Evolutionary conservation across 2,329 filamentous ascomycete genomes (phyloP).

Genomic region (Penicillium sp.): DNA sequence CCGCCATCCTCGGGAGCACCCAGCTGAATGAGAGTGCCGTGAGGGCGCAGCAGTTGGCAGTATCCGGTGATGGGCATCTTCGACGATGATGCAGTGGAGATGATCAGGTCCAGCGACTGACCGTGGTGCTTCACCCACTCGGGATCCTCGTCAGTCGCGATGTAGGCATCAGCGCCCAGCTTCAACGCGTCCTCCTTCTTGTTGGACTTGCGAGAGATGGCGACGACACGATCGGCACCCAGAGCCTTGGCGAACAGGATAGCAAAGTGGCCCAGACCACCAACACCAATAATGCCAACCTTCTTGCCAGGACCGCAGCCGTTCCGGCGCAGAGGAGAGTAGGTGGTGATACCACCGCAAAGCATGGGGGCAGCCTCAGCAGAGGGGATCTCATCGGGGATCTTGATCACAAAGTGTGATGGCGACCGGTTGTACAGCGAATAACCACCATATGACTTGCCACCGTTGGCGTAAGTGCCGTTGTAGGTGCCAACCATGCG

Average conservation of each 20-base stretch:
- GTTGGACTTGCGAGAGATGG: conserved; percentile 55
- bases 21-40: conserved; percentile 59
- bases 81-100: conserved; percentile 59
- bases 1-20: conserved; percentile 64
- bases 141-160: conserved; percentile 59
- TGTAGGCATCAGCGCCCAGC: conserved; percentile 59
- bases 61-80: conserved; percentile 40
- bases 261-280: conserved; percentile 73
- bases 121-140: conserved; percentile 56
- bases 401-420: conserved; percentile 62
- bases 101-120: conserved; percentile 57
- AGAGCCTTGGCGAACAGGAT: conserved; percentile 71
- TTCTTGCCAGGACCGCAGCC: conserved; percentile 69
- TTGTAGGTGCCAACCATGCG: conserved; percentile 37
- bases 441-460: conserved; percentile 69
- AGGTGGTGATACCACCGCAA: conserved; percentile 76
- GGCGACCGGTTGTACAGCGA: conserved; percentile 59
- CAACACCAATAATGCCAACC: conserved; percentile 72
- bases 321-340: conserved; percentile 67
- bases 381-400: conserved; percentile 54
- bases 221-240: conserved; percentile 61
- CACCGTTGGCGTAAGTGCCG: conserved; percentile 52
- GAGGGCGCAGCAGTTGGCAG: conserved; percentile 23
- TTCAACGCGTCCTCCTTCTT: conserved; percentile 59
- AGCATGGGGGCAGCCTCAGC: conserved; percentile 68